These are phyloP conservation scores for Cucumis cinereus DNA, from an alignment of 306 rosid species.

Conservation along the genomic window DNA sequence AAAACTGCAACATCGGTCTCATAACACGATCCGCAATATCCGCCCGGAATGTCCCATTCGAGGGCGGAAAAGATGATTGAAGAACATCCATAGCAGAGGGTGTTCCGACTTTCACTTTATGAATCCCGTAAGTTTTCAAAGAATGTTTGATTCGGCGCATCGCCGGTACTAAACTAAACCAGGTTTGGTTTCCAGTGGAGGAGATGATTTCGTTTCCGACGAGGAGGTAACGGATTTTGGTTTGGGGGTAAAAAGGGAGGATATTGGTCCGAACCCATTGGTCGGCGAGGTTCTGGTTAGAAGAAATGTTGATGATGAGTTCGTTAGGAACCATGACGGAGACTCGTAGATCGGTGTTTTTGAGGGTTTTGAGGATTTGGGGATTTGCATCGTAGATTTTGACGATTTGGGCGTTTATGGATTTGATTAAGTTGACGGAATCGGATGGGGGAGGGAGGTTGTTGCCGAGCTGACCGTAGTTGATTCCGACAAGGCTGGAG, in stretches of 20 bases:
- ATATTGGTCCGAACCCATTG: conserved; percentile 44
- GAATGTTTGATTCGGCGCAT: conserved; percentile 40
- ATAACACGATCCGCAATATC: conserved; percentile 36
- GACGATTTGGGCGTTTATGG: conserved; percentile 44
- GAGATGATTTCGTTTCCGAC: conserved; percentile 69
- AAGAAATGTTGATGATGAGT: conserved; percentile 39
- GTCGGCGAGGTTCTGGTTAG: conserved; percentile 40
- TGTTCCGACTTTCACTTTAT: conserved; percentile 63
- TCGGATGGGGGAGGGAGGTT: conserved; percentile 43
- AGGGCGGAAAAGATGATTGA: conserved; percentile 62
- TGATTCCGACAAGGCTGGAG: conserved; percentile 37
- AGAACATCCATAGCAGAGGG: conserved; percentile 53
- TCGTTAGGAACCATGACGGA: conserved; percentile 67
- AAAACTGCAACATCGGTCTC: conserved; percentile 52
- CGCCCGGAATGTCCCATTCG: conserved; percentile 55
- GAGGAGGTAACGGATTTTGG: conserved; percentile 60
- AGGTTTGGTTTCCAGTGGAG: conserved; percentile 17
- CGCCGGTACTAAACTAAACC: conserved; percentile 52
- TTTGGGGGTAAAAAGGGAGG: conserved; percentile 34
- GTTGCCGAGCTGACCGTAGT: conserved; percentile 69
- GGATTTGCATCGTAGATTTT: conserved; percentile 44
- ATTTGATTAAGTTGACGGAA: conserved; percentile 36
- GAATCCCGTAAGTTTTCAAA: conserved; percentile 21
- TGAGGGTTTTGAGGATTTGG: conserved; percentile 39
- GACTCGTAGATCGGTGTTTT: conserved; percentile 35